Evolutionary conservation across 768 basidiomycete genomes (phyloP), one percentile per base, ranked within the genome.

Genomic region (Suillus tomentosus): DNA sequence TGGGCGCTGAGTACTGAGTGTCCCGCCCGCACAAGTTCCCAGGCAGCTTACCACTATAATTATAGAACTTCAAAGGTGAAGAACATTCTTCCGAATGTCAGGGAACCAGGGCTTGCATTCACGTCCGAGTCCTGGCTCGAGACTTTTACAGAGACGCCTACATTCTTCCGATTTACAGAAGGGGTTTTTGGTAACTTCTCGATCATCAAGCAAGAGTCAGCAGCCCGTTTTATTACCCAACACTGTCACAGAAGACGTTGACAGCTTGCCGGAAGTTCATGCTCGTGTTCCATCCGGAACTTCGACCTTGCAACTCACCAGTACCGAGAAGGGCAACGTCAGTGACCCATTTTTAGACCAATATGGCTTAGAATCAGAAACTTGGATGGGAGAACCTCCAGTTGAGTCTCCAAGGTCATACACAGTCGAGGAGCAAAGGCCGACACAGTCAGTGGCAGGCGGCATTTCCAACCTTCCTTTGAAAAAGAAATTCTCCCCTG

Each of bases 101-200:
- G 57, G 24, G 42, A 17, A 58, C 27, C 57, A 42, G 39, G 40
- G 3, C 40, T 40, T 19, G 10, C 24, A 24, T 42, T 58, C 57
- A 19, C 57, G 6, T 31, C 40, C 57, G 57, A 42, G 39, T 58
- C 57, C 39, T 27, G 27, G 57, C 10, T 58, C 57, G 42, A 58
- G 57, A 58, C 57, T 40, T 19, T 13, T 58, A 13, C 56, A 58
- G 39, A 58, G 39, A 40, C 56, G 24, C 5, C 10, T 40, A 10
- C 24, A 7, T 58, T 58, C 56, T 27, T 39, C 56, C 39, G 39
- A 40, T 47, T 67, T 68, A 69, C 5, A 69, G 69, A 27, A 65
- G 68, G 34, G 8, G 6, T 61, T 53, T 58, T 22, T 61, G 31
- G 19, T 53, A 70, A 19, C 71, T 70, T 60, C 73, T 66, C 8